phyloP scores from a whole-genome alignment of 306 rosid genomes.

The Fagus sylvatica region DNA sequence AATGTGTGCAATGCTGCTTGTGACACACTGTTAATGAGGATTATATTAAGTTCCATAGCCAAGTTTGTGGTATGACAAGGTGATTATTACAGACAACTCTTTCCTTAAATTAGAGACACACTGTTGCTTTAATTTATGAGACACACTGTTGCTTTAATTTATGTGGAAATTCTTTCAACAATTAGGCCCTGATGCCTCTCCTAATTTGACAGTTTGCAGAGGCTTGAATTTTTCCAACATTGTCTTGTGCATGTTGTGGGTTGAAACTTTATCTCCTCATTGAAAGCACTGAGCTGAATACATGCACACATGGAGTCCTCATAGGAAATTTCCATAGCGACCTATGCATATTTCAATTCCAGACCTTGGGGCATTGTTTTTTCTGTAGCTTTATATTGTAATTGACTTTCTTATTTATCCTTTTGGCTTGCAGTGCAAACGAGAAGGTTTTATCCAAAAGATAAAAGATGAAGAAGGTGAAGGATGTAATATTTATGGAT shows the following conservation, averaged over 20 bases:
- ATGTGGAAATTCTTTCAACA: background rate
- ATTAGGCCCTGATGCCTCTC: background rate
- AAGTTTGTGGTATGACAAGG: background rate
- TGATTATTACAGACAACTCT: background rate
- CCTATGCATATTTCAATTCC: background rate
- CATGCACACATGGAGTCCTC: too few relatives aligned
- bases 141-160: background rate
- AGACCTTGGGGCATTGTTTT: background rate
- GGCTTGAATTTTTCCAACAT: background rate
- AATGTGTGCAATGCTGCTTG: background rate
- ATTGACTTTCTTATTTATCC: conserved; percentile 21
- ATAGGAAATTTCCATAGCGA: background rate
- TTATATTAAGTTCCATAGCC: background rate
- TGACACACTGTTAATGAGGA: background rate
- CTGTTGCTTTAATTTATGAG: background rate
- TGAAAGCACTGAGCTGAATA: background rate
- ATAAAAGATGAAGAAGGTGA: conserved; percentile 92
- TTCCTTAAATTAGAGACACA: background rate
- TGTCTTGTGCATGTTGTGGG: background rate
- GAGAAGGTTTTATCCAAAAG: conserved; percentile 81
- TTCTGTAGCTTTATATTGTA: conserved; percentile 10
- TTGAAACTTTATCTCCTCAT: background rate
- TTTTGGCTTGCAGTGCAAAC: conserved; percentile 67
- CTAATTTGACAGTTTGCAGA: background rate
- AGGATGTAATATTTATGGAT: conserved; percentile 87